Conservation (phyloP, 768 basidiomycete genomes). For the Kondoa subrosea region DNA sequence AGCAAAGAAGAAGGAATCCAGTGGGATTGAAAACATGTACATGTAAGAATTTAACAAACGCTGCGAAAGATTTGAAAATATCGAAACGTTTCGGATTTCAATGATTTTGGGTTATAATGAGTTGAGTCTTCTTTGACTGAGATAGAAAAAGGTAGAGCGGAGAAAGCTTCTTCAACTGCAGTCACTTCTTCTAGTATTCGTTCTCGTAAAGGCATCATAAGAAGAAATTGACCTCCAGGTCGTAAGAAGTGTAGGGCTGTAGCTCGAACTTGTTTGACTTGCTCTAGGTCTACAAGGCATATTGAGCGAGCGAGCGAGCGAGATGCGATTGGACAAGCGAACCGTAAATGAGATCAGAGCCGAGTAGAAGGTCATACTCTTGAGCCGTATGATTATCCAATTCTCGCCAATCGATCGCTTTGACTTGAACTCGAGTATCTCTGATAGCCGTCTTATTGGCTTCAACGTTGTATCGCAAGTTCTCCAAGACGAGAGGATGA, state of each 20-base stretch:
- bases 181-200: not conserved
- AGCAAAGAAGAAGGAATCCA: not conserved
- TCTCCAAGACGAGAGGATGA: not conserved
- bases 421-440: not conserved
- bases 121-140: not conserved
- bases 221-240: not conserved
- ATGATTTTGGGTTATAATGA: not conserved
- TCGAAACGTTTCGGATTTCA: not conserved
- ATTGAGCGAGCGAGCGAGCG: not conserved
- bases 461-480: not conserved
- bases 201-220: not conserved
- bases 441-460: not conserved
- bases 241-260: not conserved
- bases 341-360: not conserved
- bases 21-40: not conserved
- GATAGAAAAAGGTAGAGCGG: not conserved
- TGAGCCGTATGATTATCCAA: not conserved
- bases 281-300: not conserved
- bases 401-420: not conserved
- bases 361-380: not conserved
- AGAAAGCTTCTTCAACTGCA: not conserved
- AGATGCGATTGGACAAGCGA: not conserved
- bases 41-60: not conserved
- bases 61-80: not conserved
- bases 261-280: not conserved